Evolutionary conservation across 176 grass and related monocot genomes (phyloP), one percentile per base, ranked within the genome.

Genomic region (Musa itinerans): DNA sequence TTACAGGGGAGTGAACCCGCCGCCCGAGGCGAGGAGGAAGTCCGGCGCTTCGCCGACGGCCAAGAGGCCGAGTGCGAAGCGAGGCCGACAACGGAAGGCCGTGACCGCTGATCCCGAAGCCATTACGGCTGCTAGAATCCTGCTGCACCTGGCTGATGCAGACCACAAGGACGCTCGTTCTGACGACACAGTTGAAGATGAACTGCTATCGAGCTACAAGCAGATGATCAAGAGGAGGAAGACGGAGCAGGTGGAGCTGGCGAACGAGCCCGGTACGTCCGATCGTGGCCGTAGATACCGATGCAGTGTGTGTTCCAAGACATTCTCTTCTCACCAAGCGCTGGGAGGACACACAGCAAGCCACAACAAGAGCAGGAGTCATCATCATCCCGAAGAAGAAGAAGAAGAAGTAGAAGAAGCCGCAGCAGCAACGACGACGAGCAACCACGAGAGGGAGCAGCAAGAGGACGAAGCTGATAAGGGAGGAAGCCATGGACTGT

Each of bases 291-390:
- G 50, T 1, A 10, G 49, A 12, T 67, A 78, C 50, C 62, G 1
- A 8, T 78, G 76, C 63, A 26, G n/a, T 8, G 0, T 54, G 1
- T 78, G 76, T 12, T 3, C 9, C 50, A 68, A 78, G 14, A 52
- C 14, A 10, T 78, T 78, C 50, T 8, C 62, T 53, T 66, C 76
- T 9, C 50, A 68, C 14, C 76, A 78, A 29, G 75, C 75, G 15
- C 49, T 78, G 48, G 76, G 76, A 9, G 76, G 76, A 4, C 76
- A 78, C 25, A 53, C 1, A 12, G 62, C 63, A 15, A 78, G 75
- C 24, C 75, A 78, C 48, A 78, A 78, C 15, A 78, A 67, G 61
- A 26, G 4, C 71, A 74, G 16, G 22, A 74, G 27, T 53, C 53
- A n/a, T 25, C 11, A 12, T 16, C 34, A 43, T 43, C 34, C 34